Base-by-base conservation (phyloP, 148 eudicot genomes). In the Vaccinium darrowii region DNA sequence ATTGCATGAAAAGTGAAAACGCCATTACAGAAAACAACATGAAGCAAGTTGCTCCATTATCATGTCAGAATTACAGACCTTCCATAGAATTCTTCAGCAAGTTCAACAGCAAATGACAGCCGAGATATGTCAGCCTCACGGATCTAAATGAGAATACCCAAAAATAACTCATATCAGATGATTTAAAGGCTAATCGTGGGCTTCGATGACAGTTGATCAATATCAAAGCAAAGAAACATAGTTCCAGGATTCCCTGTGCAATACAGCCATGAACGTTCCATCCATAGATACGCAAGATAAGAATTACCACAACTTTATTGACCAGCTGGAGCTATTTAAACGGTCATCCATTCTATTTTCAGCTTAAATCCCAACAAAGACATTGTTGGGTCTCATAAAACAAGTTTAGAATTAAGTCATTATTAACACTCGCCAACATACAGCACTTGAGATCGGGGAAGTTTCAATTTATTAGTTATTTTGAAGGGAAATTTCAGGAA, bases 61-160 rank as follows among this genome's bases (percentile, higher is more conserved):
- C 60, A 79, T 49, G 62, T 67, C 27, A 76, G 43, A 58, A 79
- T 83, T 52, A 87, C 88, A 79, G 65, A 94, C 98, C 99, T 95
- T 84, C 98, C 98, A 85, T 97, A 97, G 85, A 97, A 97, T 86
- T 97, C 99, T 91, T 95, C 99, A 89, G 99, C 99, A 89, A 97
- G 98, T 91, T 97, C 99, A 88, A 97, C 98, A 62, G 98, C 98
- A 89, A 97, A 95, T 71, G 99, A 97, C 53, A 95, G 90, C 21
- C 99, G 91, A 39, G 99, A 97, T 88, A 97, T 95, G 86, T 97
- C 99, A 84, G 98, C 99, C 90, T 97, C 99, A 84, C 99, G 99
- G 65, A 95, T 91, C 98, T 95, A 78, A 85, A 80, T 76, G 85
- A 84, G 81, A 36, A 82, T 19, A 36, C 50, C 21, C 43, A n/a